phyloP scores from a whole-genome alignment of 352 stramenopile species.

The Halophytophthora polymorphica region DNA sequence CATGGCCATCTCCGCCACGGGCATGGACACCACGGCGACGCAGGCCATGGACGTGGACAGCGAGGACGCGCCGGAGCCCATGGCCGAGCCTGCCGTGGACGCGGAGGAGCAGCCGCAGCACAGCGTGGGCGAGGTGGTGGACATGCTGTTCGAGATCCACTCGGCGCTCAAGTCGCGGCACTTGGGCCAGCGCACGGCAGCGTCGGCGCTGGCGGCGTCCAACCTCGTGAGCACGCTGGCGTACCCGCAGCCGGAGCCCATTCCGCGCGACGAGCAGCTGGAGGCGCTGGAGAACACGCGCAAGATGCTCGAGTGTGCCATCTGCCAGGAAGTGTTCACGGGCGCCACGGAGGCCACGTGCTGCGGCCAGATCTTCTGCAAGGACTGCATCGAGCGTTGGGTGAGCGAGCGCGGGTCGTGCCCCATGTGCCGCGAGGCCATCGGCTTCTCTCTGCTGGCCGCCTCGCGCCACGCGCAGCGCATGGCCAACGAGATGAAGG shows the following conservation, averaged over 20 bases:
- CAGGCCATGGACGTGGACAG: conserved; percentile 29
- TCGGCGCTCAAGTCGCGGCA: conserved; percentile 76
- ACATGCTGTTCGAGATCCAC: conserved; percentile 87
- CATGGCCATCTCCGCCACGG: background rate
- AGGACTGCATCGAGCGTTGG: conserved; percentile 77
- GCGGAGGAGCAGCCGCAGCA: conserved; percentile 10
- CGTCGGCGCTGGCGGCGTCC: conserved; percentile 63
- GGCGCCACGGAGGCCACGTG: conserved; percentile 72
- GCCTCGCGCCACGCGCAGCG: conserved; percentile 67
- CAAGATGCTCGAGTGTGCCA: conserved; percentile 86
- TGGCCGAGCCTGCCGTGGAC: conserved; percentile 23
- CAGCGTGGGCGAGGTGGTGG: conserved; percentile 69
- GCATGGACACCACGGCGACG: background rate
- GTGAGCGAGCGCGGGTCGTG: conserved; percentile 77
- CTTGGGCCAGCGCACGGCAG: conserved; percentile 71
- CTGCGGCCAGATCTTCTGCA: conserved; percentile 85
- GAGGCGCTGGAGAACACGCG: conserved; percentile 76
- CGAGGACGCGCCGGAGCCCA: conserved; percentile 24
- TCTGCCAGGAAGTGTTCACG: conserved; percentile 83
- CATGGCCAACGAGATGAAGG: conserved; percentile 87
- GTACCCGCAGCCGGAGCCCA: conserved; percentile 44
- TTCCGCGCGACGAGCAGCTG: conserved; percentile 74
- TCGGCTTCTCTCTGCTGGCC: conserved; percentile 64
- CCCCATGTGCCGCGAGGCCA: conserved; percentile 77
- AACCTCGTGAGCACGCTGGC: conserved; percentile 74